Evolutionary conservation across 768 basidiomycete species (phyloP).

Genomic region (Tricholoma terreum): DNA sequence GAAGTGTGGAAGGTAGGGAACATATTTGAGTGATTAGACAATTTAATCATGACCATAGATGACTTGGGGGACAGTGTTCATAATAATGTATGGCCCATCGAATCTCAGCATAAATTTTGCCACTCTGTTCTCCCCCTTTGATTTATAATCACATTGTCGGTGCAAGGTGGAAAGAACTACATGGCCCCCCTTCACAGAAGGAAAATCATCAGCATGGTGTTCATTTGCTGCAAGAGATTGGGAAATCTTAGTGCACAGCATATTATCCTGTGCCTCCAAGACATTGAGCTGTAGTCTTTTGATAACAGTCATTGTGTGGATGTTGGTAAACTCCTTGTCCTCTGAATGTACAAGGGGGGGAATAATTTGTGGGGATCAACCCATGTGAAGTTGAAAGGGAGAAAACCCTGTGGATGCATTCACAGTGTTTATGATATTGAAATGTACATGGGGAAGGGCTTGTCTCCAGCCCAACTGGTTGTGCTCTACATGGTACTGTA

Average conservation of each 20-base stretch:
- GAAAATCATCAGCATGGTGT: too few relatives aligned
- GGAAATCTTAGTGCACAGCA: not conserved
- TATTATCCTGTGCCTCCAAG: not conserved
- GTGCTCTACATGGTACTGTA: too few relatives aligned
- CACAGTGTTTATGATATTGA: too few relatives aligned
- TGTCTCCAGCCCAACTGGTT: conserved; percentile 32
- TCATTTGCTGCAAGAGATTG: too few relatives aligned
- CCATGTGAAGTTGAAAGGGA: conserved; percentile 27
- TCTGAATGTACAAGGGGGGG: not conserved
- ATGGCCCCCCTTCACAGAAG: too few relatives aligned
- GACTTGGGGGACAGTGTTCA: not conserved
- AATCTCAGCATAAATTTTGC: too few relatives aligned
- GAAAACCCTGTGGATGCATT: conserved; percentile 26
- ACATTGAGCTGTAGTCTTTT: not conserved
- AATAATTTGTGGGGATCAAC: conserved; percentile 5
- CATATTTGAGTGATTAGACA: too few relatives aligned
- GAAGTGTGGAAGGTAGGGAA: too few relatives aligned
- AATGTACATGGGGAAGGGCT: too few relatives aligned
- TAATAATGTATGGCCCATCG: too few relatives aligned
- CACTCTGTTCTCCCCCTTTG: conserved; percentile 14
- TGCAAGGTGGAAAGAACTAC: not conserved
- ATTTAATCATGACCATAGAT: too few relatives aligned
- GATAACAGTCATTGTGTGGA: not conserved
- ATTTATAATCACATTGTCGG: too few relatives aligned
- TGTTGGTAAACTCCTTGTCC: not conserved